These are phyloP conservation scores for Elaphomyces granulatus DNA, from an alignment of 495 filamentous ascomycete genomes.

Conservation along the genomic window DNA sequence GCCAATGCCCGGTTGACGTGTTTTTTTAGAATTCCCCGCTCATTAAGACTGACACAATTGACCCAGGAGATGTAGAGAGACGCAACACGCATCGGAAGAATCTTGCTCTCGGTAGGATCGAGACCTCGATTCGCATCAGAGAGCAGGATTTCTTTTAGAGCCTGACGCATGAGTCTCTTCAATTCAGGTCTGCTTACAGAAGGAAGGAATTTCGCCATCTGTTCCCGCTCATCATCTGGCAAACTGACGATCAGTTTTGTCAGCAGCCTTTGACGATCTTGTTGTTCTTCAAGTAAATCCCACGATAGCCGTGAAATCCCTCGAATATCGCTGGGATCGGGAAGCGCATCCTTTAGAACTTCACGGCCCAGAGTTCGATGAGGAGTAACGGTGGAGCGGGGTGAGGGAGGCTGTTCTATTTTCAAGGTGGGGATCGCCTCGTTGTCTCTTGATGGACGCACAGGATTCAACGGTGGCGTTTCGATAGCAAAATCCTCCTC, in stretches of 20 bases:
- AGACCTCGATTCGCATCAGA: constrained; percentile 3
- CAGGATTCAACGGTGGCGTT: constrained; percentile 20
- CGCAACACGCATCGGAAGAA: constrained; percentile 18
- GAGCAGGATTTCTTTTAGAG: constrained; percentile 6
- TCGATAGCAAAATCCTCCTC: constrained; percentile 13
- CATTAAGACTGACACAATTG: constrained; percentile 13
- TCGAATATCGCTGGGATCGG: constrained; percentile 15
- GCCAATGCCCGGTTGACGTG: constrained; percentile 9
- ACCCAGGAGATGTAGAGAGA: constrained; percentile 29
- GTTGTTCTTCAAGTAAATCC: constrained; percentile 13
- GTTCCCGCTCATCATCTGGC: constrained; percentile 6
- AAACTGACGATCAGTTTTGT: constrained; percentile 13
- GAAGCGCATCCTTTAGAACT: constrained; percentile 8
- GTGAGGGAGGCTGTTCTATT: neutral
- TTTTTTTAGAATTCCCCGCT: constrained; percentile 9
- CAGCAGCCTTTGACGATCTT: constrained; percentile 22
- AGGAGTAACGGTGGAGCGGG: neutral
- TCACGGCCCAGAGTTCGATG: neutral
- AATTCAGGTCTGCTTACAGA: constrained; percentile 4
- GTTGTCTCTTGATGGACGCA: neutral
- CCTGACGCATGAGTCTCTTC: constrained; percentile 1
- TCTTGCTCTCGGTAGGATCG: constrained; percentile 3
- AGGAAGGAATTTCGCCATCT: constrained; percentile 6
- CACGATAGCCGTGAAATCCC: constrained; percentile 11
- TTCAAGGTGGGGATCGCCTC: neutral